Percentiles rank a stretch among this genome's conserved stretches.
These are phyloP conservation scores for Phytophthora fragariae DNA, from an alignment of 352 stramenopile species.

Conservation along the genomic window DNA sequence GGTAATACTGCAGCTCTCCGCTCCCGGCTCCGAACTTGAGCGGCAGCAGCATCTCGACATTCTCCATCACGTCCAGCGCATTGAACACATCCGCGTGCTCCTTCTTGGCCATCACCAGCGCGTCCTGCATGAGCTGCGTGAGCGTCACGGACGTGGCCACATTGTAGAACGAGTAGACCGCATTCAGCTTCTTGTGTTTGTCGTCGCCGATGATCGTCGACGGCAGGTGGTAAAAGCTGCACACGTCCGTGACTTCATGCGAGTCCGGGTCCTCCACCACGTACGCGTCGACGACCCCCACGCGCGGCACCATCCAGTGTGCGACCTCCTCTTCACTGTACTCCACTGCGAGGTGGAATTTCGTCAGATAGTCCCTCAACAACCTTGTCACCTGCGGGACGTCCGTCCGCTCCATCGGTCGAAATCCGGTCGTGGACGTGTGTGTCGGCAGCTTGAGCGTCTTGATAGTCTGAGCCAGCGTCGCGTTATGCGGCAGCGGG, in stretches of 20 bases:
- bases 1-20: slow-evolving; percentile 77
- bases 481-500: slow-evolving; percentile 92
- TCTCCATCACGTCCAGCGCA: slow-evolving; percentile 75
- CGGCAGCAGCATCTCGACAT: slow-evolving; percentile 58
- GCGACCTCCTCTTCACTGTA: slow-evolving; percentile 94
- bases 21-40: slow-evolving; percentile 72
- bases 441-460: slow-evolving; percentile 85
- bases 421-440: slow-evolving; percentile 49
- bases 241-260: slow-evolving; percentile 93
- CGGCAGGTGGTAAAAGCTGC: slow-evolving; percentile 98
- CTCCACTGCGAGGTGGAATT: slow-evolving; percentile 82
- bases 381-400: slow-evolving; percentile 57
- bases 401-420: slow-evolving; percentile 63
- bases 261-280: slow-evolving; percentile 73
- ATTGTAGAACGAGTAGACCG: slow-evolving; percentile 99
- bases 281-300: slow-evolving; percentile 96
- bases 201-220: slow-evolving; percentile 95
- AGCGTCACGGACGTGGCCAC: slow-evolving; percentile 69
- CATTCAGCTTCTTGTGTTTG: slow-evolving; percentile 95
- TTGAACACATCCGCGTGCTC: slow-evolving; percentile 73
- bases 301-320: slow-evolving; percentile 97
- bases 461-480: slow-evolving; percentile 94
- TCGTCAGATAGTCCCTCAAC: slow-evolving; percentile 60
- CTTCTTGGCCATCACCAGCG: slow-evolving; percentile 65
- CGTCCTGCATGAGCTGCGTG: slow-evolving; percentile 71